These are phyloP conservation scores for Acacia concinna DNA, from an alignment of 331 rosid species.

Conservation along the genomic window DNA sequence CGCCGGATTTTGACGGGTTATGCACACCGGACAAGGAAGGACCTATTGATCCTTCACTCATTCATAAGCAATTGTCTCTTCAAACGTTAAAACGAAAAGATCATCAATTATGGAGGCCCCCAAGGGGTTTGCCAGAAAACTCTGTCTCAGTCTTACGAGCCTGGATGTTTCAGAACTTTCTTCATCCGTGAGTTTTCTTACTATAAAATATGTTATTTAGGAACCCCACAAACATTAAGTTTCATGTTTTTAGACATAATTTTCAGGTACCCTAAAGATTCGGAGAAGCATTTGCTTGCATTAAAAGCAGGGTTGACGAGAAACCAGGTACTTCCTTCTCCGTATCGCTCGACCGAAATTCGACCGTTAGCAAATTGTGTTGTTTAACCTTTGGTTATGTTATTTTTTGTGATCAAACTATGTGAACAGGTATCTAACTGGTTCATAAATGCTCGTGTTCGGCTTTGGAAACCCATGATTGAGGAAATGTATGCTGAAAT, in stretches of 20 bases:
- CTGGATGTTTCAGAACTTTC: constrained; percentile 96
- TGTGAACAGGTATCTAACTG: constrained; percentile 76
- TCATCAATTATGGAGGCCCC: constrained; percentile 81
- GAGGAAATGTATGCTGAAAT: constrained; percentile 95
- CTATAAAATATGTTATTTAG: not conserved
- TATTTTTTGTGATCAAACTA: not conserved
- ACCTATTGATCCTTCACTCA: constrained; percentile 55
- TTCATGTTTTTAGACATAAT: not conserved
- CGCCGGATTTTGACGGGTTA: constrained; percentile 34
- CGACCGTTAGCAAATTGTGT: not conserved
- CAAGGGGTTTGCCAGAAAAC: constrained; percentile 88
- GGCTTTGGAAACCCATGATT: constrained; percentile 95
- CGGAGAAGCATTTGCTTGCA: constrained; percentile 92
- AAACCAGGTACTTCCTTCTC: constrained; percentile 60
- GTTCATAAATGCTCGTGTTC: constrained; percentile 92
- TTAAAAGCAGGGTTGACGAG: constrained; percentile 85
- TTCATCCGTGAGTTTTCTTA: constrained; percentile 73
- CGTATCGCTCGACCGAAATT: not conserved
- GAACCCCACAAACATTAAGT: not conserved
- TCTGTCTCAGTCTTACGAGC: constrained; percentile 80
- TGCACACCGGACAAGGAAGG: constrained; percentile 50
- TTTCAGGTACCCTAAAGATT: constrained; percentile 93
- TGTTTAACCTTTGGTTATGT: not conserved
- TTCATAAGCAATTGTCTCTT: constrained; percentile 74
- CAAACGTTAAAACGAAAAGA: constrained; percentile 80